Evolutionary conservation across 208 protist species (phyloP), one percentile per base, ranked within the genome.

Genomic region (Crithidia thermophila): DNA sequence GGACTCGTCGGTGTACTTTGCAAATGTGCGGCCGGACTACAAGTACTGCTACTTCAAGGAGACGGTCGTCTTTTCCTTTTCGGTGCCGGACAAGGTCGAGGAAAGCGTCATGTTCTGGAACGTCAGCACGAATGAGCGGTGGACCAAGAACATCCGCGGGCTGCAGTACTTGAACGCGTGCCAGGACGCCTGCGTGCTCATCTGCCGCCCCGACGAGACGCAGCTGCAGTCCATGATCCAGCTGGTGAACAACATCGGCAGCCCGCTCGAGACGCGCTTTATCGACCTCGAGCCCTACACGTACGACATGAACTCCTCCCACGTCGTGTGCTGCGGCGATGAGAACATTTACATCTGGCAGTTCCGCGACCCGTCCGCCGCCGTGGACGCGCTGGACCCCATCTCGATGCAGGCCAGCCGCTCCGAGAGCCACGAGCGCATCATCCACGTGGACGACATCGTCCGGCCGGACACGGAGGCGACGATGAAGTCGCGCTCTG

Each of bases 1-100:
- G 33, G 97, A 99, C 60, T 92, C 91, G 13, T 97, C 90, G 64
- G 79, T 99, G 23, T 99, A 98, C 89, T 98, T 99, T 80, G 97
- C 97, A 30, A 98, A 98, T 65, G 93, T 99, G 20, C 91, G 97
- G 8, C 94, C 94, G n/a, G 78, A 92, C 28, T 98, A 99, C 77
- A 95, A 92, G 69, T 99, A 98, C 87, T 86, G 85, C 43, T 98
- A 96, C 87, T 96, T 98, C 65, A 81, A 81, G 33, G 89, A 95
- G 30, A 98, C 95, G 3, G 46, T 97, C 18, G 96, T 98, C 16
- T 98, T 94, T 66, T 57, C 93, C 40, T 99, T 94, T 75, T 89
- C 75, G 37, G 75, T 89, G 25, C 77, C 91, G 4, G 97, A 98
- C 59, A 90, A 96, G 60, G 58, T 81, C 25, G 97, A 99, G 57